These are phyloP conservation scores for Cenchrus americanus DNA, from an alignment of 176 grass and related monocot genomes.

Conservation along the genomic window DNA sequence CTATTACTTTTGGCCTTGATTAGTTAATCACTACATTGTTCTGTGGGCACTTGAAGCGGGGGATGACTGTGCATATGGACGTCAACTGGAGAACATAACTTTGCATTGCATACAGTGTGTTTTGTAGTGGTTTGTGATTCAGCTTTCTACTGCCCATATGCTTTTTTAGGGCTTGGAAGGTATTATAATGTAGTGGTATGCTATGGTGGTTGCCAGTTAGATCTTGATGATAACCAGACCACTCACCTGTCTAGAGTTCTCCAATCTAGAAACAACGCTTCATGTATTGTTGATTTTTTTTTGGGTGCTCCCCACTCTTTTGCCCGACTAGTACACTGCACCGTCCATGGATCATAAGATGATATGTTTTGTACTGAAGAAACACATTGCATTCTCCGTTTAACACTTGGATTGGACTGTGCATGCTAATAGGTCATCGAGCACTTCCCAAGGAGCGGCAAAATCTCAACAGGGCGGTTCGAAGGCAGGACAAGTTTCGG, in stretches of 20 bases:
- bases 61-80: conserved; percentile 22
- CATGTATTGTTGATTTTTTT: conserved; percentile 15
- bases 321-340: background rate
- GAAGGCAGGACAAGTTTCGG: conserved; percentile 36
- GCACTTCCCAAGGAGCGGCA: conserved; percentile 42
- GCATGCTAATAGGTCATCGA: conserved; percentile 36
- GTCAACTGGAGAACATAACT: conserved; percentile 9
- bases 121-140: conserved; percentile 24
- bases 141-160: conserved; percentile 3
- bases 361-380: conserved; percentile 22
- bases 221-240: conserved; percentile 10
- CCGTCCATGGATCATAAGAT: conserved; percentile 15
- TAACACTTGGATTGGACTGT: conserved; percentile 42
- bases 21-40: background rate
- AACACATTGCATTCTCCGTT: background rate
- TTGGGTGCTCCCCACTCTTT: background rate
- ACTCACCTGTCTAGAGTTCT: background rate
- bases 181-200: conserved; percentile 13
- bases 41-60: conserved; percentile 24
- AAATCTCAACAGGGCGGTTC: conserved; percentile 53
- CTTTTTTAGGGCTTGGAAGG: conserved; percentile 10
- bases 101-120: conserved; percentile 17
- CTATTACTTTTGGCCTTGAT: background rate
- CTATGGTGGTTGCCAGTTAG: conserved; percentile 35
- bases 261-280: background rate